A percentile compares a stretch with the other conserved stretches of the same genome.
Conservation (phyloP, 108 stramenopile genomes). For the Aureococcus anophagefferens region DNA sequence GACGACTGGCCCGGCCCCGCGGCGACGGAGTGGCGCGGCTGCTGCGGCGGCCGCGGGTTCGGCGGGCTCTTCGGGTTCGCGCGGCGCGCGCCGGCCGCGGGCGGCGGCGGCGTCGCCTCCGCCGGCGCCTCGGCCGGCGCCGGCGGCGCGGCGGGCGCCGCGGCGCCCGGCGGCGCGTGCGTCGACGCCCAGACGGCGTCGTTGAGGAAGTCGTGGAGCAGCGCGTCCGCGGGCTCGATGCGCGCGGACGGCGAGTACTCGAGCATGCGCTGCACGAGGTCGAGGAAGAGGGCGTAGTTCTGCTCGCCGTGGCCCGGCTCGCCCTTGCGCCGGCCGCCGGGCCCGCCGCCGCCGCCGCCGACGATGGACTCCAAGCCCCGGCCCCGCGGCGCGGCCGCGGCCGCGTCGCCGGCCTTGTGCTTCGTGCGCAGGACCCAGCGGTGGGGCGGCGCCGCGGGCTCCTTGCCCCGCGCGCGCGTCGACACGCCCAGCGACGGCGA, state of each 20-base stretch:
- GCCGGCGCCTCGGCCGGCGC: no score
- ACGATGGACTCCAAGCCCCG: constrained; percentile 7
- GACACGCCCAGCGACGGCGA: not conserved
- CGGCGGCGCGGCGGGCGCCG: no score
- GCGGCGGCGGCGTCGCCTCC: no score
- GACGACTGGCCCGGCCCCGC: no score
- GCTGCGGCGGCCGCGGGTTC: no score
- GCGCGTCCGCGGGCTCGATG: constrained; percentile 69
- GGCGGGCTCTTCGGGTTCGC: no score
- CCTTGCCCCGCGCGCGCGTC: no score
- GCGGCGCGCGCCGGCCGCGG: no score
- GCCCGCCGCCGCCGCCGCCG: constrained; percentile 31
- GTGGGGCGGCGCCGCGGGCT: not conserved
- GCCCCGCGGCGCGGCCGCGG: not conserved
- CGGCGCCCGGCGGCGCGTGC: not conserved
- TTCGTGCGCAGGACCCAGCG: not conserved
- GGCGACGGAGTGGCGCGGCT: no score
- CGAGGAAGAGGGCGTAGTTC: constrained; percentile 79
- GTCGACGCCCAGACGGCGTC: not conserved
- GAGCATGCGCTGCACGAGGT: constrained; percentile 81
- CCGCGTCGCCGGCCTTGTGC: not conserved
- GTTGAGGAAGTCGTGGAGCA: constrained; percentile 74
- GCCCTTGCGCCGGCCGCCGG: constrained; percentile 24
- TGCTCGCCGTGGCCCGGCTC: constrained; percentile 65
- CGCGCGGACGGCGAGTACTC: constrained; percentile 59